Evolutionary conservation across 345 rosid genomes (phyloP), one percentile per base, ranked within the genome.

Genomic region (Aquilaria yunnanensis): DNA sequence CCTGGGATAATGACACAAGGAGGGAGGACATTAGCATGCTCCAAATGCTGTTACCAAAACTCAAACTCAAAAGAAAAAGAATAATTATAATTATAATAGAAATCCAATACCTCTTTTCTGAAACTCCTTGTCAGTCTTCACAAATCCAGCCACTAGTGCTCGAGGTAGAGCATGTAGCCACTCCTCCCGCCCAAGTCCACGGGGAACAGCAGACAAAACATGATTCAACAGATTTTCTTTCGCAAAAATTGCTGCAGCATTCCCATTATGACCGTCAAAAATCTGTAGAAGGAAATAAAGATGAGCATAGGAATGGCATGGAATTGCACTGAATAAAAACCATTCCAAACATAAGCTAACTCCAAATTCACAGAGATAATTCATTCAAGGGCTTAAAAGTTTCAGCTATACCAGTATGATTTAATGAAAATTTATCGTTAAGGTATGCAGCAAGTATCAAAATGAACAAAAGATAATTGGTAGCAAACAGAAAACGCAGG

Each of bases 241-340:
- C 0, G 98, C 81, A 72, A 62, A 89, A 60, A 92, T 75, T 34
- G 98, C 96, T 7, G 96, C 98, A 46, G 96, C 96, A 75, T 81
- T 85, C 62, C 98, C 98, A 69, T 89, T 89, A 67, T 89, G 98
- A 46, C 98, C 98, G 54, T 92, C 98, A 68, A 89, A 89, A 60
- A 92, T 78, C 98, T 89, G 75, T 37, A 5, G 8, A 37, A 37
- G 7, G 8, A 68, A 69, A 67, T 41, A 41, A 66, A 64, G 56
- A 62, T 53, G 45, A 14, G 49, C 4, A 37, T 66, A 14, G 62
- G 4, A 10, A 54, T 23, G 47, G 43, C n/a, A 52, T 12, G 67
- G 31, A 14, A 61, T 5, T 57, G 47, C 43, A 37, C 43, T 7
- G 2, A 37, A 37, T 7, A 56, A 31, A 70, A 54, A 56, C 5